A percentile compares a stretch with the other conserved stretches of the same genome.
Evolutionary conservation across 169 alveolate species (phyloP).

Genomic region (Cyclospora cayetanensis): DNA sequence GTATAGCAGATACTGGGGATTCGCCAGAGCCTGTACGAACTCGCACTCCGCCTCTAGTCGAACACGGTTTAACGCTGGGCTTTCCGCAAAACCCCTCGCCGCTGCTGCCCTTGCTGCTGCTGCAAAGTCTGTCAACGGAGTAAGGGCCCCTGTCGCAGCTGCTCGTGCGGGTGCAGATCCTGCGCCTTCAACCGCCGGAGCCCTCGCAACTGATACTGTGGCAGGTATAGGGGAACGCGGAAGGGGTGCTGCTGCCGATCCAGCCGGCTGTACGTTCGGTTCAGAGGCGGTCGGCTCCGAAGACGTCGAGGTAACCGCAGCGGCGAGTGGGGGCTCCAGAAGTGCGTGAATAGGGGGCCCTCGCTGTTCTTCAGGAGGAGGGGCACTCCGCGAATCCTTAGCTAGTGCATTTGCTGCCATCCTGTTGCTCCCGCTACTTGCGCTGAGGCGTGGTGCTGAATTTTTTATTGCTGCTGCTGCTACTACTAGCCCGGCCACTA

Average conservation of each 20-base stretch:
- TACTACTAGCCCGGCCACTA: too few species aligned
- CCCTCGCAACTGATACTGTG: neutral
- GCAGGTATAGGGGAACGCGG: too few species aligned
- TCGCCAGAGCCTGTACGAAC: constrained; percentile 70
- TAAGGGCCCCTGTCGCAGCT: neutral
- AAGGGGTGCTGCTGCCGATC: neutral
- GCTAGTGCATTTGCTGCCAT: constrained; percentile 5
- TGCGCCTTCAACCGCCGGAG: neutral
- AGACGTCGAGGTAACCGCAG: neutral
- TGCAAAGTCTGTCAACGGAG: neutral
- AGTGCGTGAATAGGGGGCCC: neutral
- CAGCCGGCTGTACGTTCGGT: neutral
- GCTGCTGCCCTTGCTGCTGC: constrained; percentile 1
- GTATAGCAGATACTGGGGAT: constrained; percentile 49
- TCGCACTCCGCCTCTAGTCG: constrained; percentile 72
- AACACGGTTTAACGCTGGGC: constrained; percentile 19
- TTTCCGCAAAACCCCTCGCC: constrained; percentile 33
- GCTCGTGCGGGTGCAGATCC: neutral
- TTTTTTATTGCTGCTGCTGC: constrained; percentile 5
- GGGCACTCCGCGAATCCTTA: neutral
- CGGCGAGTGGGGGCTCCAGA: neutral
- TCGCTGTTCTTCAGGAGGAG: too few species aligned
- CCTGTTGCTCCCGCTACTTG: constrained; percentile 15
- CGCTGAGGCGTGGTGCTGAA: too few species aligned
- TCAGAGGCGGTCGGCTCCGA: neutral